These are phyloP conservation scores for Sporormia fimetaria DNA, from an alignment of 495 filamentous ascomycete genomes.

Conservation along the genomic window DNA sequence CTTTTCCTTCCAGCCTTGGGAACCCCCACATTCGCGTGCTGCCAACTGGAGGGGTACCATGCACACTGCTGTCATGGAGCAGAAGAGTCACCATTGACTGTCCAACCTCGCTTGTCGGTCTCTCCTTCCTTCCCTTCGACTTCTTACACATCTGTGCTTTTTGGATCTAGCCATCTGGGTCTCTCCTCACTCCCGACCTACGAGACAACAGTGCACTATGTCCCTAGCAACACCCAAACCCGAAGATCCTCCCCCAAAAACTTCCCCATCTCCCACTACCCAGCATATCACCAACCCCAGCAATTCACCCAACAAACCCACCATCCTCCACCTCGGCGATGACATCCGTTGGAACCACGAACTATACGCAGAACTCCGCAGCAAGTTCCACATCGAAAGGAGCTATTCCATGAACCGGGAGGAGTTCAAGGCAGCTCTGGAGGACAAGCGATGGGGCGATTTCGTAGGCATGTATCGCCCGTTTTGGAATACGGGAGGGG, in stretches of 20 bases:
- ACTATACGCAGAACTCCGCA: constrained; percentile 23
- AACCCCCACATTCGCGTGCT: too few species aligned
- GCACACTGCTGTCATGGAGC: too few species aligned
- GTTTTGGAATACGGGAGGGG: constrained; percentile 68
- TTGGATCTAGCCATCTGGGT: too few species aligned
- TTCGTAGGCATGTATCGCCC: constrained; percentile 65
- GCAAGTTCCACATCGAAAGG: constrained; percentile 25
- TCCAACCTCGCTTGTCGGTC: too few species aligned
- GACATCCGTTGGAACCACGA: constrained; percentile 32
- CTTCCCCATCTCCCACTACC: not conserved
- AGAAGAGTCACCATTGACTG: too few species aligned
- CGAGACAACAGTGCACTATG: too few species aligned
- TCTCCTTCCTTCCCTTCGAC: too few species aligned
- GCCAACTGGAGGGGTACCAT: too few species aligned
- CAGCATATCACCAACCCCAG: not conserved
- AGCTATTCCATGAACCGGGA: constrained; percentile 41
- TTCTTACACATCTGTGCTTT: too few species aligned
- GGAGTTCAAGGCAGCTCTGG: constrained; percentile 52
- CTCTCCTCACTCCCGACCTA: too few species aligned
- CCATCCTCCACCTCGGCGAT: constrained; percentile 29
- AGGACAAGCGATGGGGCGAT: constrained; percentile 54
- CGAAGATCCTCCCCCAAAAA: not conserved
- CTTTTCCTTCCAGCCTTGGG: too few species aligned
- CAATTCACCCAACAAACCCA: constrained; percentile 16
- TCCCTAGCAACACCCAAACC: too few species aligned